phyloP scores from a whole-genome alignment of 169 alveolate genomes.

The Plasmodium sp. region DNA sequence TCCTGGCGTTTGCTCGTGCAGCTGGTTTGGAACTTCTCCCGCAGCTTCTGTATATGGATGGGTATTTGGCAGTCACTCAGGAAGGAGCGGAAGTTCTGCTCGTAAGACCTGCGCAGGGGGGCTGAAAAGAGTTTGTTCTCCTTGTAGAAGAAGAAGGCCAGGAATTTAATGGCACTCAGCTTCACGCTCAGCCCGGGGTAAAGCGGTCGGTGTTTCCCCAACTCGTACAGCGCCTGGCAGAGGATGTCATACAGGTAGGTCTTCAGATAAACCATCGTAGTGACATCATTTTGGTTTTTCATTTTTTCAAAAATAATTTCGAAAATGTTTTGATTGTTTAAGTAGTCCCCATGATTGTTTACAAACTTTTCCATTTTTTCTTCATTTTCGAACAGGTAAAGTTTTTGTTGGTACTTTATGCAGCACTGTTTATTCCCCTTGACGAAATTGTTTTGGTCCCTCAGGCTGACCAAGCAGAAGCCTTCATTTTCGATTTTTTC shows the following conservation, averaged over 20 bases:
- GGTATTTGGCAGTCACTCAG: conserved; percentile 66
- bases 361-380: conserved; percentile 52
- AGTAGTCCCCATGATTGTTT: conserved; percentile 17
- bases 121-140: conserved; percentile 56
- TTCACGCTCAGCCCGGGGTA: conserved; percentile 49
- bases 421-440: conserved; percentile 54
- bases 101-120: conserved; percentile 32
- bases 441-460: conserved; percentile 30
- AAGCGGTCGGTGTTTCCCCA: conserved; percentile 56
- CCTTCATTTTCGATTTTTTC: conserved; percentile 49
- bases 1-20: conserved; percentile 8
- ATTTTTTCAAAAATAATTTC: conserved; percentile 54
- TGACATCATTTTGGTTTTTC: conserved; percentile 53
- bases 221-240: conserved; percentile 37
- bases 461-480: conserved; percentile 57
- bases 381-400: conserved; percentile 43
- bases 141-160: conserved; percentile 63
- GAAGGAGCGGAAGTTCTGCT: conserved; percentile 29
- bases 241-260: conserved; percentile 61
- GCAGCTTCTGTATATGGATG: conserved; percentile 30
- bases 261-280: conserved; percentile 59
- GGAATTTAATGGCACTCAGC: conserved; percentile 65
- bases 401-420: conserved; percentile 43
- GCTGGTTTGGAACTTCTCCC: conserved; percentile 32
- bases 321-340: conserved; percentile 46